These are phyloP conservation scores for Globisporangium carolinianum DNA, from an alignment of 352 stramenopile genomes.

Conservation along the genomic window DNA sequence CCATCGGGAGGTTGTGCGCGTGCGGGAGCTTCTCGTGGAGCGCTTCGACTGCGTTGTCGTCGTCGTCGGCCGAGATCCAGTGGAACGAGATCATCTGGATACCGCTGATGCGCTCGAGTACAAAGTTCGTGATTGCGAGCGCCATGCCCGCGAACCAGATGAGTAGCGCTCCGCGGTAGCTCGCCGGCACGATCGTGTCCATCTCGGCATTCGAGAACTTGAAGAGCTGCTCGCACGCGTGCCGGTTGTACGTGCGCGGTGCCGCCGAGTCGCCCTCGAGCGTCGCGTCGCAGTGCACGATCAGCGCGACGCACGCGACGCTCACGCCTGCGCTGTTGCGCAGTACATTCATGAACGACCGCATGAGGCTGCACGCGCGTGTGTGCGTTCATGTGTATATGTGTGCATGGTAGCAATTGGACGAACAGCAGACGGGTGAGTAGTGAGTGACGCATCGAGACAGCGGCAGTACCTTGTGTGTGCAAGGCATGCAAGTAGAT, in stretches of 20 bases:
- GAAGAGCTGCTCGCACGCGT: slow-evolving; percentile 78
- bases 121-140: slow-evolving; percentile 80
- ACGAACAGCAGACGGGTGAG: no score
- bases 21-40: slow-evolving; percentile 56
- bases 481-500: background rate
- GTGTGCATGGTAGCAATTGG: background rate
- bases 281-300: slow-evolving; percentile 73
- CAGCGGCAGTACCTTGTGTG: no score
- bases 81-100: slow-evolving; percentile 78
- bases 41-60: slow-evolving; percentile 42
- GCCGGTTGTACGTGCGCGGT: slow-evolving; percentile 55
- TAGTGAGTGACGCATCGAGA: no score
- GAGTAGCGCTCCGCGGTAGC: slow-evolving; percentile 75
- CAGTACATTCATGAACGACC: slow-evolving; percentile 75
- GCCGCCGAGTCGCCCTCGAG: slow-evolving; percentile 21
- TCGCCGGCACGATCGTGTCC: slow-evolving; percentile 54
- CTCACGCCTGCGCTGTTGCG: slow-evolving; percentile 81
- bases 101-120: slow-evolving; percentile 72
- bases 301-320: slow-evolving; percentile 73
- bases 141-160: slow-evolving; percentile 80
- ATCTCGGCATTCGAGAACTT: slow-evolving; percentile 46
- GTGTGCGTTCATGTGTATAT: background rate
- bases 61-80: slow-evolving; percentile 41
- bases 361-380: slow-evolving; percentile 29
- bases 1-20: slow-evolving; percentile 85